Percentiles rank a stretch among this genome's conserved stretches.
These are phyloP conservation scores for Lycium barbarum DNA, from an alignment of 257 asterid genomes.

Conservation along the genomic window DNA sequence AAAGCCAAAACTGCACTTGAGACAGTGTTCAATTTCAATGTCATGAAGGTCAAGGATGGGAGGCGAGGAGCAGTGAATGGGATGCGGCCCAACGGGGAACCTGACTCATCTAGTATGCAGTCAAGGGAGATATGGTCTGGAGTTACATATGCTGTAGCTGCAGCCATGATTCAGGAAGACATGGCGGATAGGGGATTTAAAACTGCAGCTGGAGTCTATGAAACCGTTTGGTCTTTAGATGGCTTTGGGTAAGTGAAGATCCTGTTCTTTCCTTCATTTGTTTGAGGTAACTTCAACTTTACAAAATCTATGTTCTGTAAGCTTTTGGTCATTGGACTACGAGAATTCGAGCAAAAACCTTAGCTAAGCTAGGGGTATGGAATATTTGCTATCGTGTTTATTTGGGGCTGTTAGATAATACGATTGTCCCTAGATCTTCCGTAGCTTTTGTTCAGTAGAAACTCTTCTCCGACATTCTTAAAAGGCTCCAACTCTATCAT, in stretches of 20 bases:
- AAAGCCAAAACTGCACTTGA: conserved; percentile 75
- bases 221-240: conserved; percentile 80
- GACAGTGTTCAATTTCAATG: conserved; percentile 79
- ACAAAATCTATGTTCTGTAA: neutral
- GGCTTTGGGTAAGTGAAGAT: conserved; percentile 76
- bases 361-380: neutral
- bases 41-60: conserved; percentile 80
- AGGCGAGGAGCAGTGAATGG: conserved; percentile 88
- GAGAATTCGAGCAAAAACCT: neutral
- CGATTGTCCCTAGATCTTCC: neutral
- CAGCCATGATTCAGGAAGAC: conserved; percentile 88
- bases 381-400: neutral
- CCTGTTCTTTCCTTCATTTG: conserved; percentile 22
- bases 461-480: neutral
- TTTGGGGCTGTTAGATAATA: neutral
- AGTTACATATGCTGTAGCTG: conserved; percentile 90
- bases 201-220: conserved; percentile 82
- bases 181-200: conserved; percentile 81
- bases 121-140: conserved; percentile 98
- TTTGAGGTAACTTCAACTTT: neutral
- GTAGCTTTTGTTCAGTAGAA: conserved; percentile 17
- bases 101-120: conserved; percentile 75
- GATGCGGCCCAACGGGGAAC: conserved; percentile 89
- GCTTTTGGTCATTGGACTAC: conserved; percentile 4
- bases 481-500: conserved; percentile 1